A percentile compares a stretch with the other conserved stretches of the same genome.
These are phyloP conservation scores for Trichoderma gamsii DNA, from an alignment of 495 filamentous ascomycete species.

Conservation along the genomic window DNA sequence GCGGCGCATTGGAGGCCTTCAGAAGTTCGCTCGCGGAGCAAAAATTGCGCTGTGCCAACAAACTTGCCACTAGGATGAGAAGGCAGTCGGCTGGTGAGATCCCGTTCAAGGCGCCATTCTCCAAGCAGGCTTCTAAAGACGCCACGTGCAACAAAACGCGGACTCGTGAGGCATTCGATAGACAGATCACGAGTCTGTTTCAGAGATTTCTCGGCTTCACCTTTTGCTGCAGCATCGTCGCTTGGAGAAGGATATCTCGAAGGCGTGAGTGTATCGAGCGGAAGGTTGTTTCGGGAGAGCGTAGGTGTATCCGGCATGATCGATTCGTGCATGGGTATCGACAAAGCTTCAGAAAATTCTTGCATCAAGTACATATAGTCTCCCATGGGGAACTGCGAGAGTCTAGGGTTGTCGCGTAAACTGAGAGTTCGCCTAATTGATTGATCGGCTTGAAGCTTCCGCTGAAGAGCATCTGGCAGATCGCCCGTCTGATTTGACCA, in stretches of 20 bases:
- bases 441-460: conserved; percentile 25
- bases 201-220: conserved; percentile 27
- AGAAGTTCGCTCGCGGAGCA: conserved; percentile 48
- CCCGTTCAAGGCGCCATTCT: conserved; percentile 55
- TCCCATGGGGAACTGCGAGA: conserved; percentile 71
- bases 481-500: conserved; percentile 31
- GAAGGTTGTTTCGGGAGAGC: conserved; percentile 30
- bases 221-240: conserved; percentile 19
- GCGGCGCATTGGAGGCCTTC: conserved; percentile 49
- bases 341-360: conserved; percentile 53
- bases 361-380: conserved; percentile 79
- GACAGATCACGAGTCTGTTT: conserved; percentile 29
- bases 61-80: conserved; percentile 55
- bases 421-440: conserved; percentile 39
- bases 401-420: conserved; percentile 36
- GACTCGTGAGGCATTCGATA: conserved; percentile 30
- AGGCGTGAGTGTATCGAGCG: conserved; percentile 42
- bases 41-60: conserved; percentile 55
- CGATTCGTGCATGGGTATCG: conserved; percentile 30
- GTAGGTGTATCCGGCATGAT: conserved; percentile 22
- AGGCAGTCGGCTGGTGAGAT: conserved; percentile 37
- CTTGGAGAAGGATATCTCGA: conserved; percentile 32
- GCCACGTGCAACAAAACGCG: conserved; percentile 50
- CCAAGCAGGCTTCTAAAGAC: conserved; percentile 72
- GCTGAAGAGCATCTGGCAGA: background rate